Evolutionary conservation across 2,329 filamentous ascomycete genomes (phyloP).

Genomic region (Coleophoma eucalyptorum): DNA sequence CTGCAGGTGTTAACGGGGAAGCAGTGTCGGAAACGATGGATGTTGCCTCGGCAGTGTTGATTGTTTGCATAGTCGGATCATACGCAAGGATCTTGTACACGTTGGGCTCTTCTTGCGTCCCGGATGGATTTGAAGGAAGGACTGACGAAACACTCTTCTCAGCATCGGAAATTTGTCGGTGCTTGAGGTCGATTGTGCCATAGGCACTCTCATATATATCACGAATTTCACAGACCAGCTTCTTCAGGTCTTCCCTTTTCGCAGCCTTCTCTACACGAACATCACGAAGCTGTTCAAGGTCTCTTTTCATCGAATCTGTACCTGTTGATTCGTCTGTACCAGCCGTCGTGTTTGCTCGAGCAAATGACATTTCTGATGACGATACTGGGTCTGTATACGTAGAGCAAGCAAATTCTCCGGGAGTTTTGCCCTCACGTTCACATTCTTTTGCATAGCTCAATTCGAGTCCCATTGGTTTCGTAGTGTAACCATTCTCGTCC

Average conservation of each 20-base stretch:
- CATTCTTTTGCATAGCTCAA: slow-evolving; percentile 42
- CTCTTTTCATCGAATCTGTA: no score
- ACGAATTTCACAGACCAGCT: slow-evolving; percentile 32
- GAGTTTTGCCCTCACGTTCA: background rate
- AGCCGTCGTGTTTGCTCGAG: no score
- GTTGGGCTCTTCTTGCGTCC: slow-evolving; percentile 12
- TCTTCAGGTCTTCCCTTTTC: slow-evolving; percentile 18
- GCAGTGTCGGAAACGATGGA: slow-evolving; percentile 47
- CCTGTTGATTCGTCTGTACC: no score
- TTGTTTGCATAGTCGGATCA: slow-evolving; percentile 51
- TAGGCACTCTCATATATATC: slow-evolving; percentile 38
- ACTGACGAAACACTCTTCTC: background rate
- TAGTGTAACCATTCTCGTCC: slow-evolving; percentile 31
- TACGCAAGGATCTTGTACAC: slow-evolving; percentile 66
- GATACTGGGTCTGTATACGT: background rate
- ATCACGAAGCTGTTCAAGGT: no score
- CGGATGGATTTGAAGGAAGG: background rate
- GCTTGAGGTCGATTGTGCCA: slow-evolving; percentile 30
- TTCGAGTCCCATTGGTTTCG: slow-evolving; percentile 43
- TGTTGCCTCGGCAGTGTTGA: slow-evolving; percentile 57
- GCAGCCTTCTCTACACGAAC: background rate
- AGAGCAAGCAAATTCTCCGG: background rate
- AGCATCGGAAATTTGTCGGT: slow-evolving; percentile 17
- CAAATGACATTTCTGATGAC: background rate
- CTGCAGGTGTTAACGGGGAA: slow-evolving; percentile 51